A percentile compares a stretch with the other conserved stretches of the same genome.
These are phyloP conservation scores for Rhododendron kiyosumense DNA, from an alignment of 148 eudicot genomes.

Conservation along the genomic window DNA sequence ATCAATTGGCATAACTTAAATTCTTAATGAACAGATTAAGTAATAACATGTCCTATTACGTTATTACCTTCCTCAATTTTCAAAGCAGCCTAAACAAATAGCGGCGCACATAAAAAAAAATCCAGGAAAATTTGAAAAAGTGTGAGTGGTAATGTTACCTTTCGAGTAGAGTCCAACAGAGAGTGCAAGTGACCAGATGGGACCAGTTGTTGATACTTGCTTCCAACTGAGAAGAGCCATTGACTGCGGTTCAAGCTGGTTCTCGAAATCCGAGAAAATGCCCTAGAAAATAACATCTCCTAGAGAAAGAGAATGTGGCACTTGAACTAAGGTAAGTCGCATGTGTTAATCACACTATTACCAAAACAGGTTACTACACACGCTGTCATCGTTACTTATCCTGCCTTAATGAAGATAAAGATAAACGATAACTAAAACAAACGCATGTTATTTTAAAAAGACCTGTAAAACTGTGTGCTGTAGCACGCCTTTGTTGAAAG, in stretches of 20 bases:
- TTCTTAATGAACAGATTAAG: not conserved
- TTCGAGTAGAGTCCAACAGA: not conserved
- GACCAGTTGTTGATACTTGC: not conserved
- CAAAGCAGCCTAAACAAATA: not conserved
- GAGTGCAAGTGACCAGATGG: not conserved
- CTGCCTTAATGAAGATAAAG: not conserved
- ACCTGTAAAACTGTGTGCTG: not conserved
- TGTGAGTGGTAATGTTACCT: not conserved
- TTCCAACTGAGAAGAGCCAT: not conserved
- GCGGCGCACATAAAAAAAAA: not conserved
- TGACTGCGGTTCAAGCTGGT: constrained; percentile 4
- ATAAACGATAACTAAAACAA: not conserved
- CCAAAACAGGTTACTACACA: not conserved
- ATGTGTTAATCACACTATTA: not conserved
- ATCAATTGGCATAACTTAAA: not conserved
- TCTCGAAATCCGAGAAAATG: constrained; percentile 7
- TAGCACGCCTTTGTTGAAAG: not conserved
- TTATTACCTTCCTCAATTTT: not conserved
- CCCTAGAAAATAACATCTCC: constrained; percentile 8
- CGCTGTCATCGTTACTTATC: not conserved
- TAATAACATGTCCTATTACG: not conserved
- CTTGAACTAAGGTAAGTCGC: not conserved
- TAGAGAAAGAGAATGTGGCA: not conserved
- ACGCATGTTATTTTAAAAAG: too few relatives aligned
- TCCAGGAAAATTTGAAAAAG: not conserved